Base-by-base conservation (phyloP, 2,329 filamentous ascomycete species). In the Phoma sp. region DNA sequence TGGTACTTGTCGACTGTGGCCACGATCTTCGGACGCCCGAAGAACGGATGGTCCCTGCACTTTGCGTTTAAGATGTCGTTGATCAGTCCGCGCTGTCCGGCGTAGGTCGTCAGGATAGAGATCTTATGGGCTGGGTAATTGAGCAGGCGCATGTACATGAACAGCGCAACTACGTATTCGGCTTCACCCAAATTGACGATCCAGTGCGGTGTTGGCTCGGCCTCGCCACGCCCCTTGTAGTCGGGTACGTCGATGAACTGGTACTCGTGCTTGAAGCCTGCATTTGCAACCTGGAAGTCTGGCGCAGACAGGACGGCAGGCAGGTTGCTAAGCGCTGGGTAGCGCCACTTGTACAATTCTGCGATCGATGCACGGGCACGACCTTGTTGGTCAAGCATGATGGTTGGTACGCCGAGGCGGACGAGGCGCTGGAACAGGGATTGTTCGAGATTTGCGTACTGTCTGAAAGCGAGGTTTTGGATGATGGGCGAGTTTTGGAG, bases 1-100 rank as follows among this genome's bases (percentile, higher is more conserved):
- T 99, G 95, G 70, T 98, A 99, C 75, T 96, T 97, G 79, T 99
- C 95, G 59, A 99, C 93, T 5, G 96, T 99, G 3, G 91, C 93
- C 23, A 99, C 91, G 47, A 90, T 88, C 75, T 88, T 90, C 15
- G 95, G 95, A 74, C 96, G 79, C 7, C 93, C 93, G 76, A 99
- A 99, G 17, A 98, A 79, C 2, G 87, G 79, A 66, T 92, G 96
- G 65, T 85, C 89, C 30, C 87, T 88, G 75, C 95, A 99, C 53
- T 95, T 84, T 71, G 96, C 91, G 12, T 79, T 80, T 45, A 99
- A 78, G 3, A 99, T 92, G 74, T 99, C 93, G 65, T 84, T 88
- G 56, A 99, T 91, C 65, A 99, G 80, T 26, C 93, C 92, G 54
- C 88, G 84, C 73, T 99, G 95, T 3, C 95, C 95, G 14, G 95